phyloP scores from a whole-genome alignment of 805 yeast genomes.

The Candida silvicultrix region DNA sequence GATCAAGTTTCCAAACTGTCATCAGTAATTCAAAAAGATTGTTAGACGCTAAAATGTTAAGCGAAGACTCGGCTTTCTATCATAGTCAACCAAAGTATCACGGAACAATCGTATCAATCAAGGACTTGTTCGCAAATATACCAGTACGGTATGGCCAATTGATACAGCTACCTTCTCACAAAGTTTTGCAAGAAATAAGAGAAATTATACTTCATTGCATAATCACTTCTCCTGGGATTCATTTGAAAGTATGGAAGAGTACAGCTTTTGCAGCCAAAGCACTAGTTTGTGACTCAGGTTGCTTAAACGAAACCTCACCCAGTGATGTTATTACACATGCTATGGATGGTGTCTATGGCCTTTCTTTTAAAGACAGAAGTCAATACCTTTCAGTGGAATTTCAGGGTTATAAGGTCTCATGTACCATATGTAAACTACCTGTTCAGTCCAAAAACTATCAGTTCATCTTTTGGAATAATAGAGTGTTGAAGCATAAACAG shows the following conservation, averaged over 20 bases:
- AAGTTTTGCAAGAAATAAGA: conserved; percentile 25
- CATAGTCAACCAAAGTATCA: background rate
- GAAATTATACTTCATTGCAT: conserved; percentile 24
- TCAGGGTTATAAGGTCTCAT: conserved; percentile 24
- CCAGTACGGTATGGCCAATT: conserved; percentile 37
- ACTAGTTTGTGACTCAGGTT: background rate
- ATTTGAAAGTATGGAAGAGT: conserved; percentile 9
- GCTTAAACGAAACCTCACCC: conserved; percentile 1
- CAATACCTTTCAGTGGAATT: conserved; percentile 24
- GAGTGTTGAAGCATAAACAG: conserved; percentile 12
- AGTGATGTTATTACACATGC: background rate
- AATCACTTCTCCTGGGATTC: conserved; percentile 19
- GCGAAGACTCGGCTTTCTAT: background rate
- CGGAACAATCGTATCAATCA: conserved; percentile 35
- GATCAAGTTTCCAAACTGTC: conserved; percentile 16
- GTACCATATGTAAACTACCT: conserved; percentile 33
- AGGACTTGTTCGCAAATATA: conserved; percentile 34
- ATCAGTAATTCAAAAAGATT: conserved; percentile 2
- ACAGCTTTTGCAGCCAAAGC: conserved; percentile 1
- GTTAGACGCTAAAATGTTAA: conserved; percentile 2
- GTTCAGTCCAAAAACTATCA: conserved; percentile 34
- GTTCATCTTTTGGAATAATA: conserved; percentile 38
- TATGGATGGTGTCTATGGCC: conserved; percentile 27
- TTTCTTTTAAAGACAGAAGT: conserved; percentile 13
- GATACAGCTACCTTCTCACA: conserved; percentile 14